Conservation (phyloP, 768 basidiomycete species). For the Candolleomyces aberdarensis region DNA sequence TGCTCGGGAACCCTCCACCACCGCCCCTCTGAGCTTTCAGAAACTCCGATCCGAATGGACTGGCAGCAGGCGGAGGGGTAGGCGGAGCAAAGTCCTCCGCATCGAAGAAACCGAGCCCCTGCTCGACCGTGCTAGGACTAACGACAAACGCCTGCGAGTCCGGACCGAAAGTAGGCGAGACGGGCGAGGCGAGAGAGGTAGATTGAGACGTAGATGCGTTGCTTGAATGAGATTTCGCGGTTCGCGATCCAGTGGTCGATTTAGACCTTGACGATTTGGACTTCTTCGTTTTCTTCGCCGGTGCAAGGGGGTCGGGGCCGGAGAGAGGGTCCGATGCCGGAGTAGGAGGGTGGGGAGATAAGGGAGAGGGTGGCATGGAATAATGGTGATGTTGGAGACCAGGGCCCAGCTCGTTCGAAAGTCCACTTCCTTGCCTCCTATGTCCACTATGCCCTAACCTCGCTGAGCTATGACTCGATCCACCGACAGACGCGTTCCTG, state of each 20-base stretch:
- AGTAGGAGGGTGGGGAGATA: constrained; percentile 3
- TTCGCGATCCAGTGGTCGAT: constrained; percentile 8
- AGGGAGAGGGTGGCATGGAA: constrained; percentile 19
- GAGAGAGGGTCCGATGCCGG: background rate
- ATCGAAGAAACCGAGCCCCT: constrained; percentile 34
- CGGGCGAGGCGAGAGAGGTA: constrained; percentile 40
- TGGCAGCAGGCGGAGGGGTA: background rate
- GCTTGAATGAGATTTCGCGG: too few species aligned
- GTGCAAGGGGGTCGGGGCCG: background rate
- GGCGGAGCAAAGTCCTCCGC: constrained; percentile 21
- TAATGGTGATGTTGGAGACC: too few species aligned
- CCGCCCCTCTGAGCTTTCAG: background rate
- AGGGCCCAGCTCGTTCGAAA: too few species aligned
- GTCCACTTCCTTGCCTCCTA: too few species aligned
- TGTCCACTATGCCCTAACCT: too few species aligned
- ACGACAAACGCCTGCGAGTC: constrained; percentile 13
- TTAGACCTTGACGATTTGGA: constrained; percentile 1
- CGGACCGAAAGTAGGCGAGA: constrained; percentile 28
- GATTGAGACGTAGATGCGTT: constrained; percentile 33
- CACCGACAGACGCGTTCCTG: too few species aligned
- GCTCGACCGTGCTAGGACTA: constrained; percentile 28
- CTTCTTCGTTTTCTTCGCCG: constrained; percentile 10
- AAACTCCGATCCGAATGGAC: too few species aligned
- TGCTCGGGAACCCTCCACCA: constrained; percentile 6
- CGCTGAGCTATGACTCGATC: too few species aligned